These are phyloP conservation scores for Solanum rostratum DNA, from an alignment of 257 asterid species.

Conservation along the genomic window DNA sequence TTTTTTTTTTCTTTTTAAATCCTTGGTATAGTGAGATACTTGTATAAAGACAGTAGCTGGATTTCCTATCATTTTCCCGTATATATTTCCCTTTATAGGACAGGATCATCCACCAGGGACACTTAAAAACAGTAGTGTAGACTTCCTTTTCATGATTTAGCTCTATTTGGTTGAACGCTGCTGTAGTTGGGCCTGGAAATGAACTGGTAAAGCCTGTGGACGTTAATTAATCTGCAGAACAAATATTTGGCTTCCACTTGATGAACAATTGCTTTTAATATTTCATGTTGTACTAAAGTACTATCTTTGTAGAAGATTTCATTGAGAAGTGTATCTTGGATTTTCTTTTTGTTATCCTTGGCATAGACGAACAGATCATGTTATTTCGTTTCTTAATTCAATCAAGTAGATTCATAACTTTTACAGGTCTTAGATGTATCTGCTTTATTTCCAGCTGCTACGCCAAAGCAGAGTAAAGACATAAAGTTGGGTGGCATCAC, in stretches of 20 bases:
- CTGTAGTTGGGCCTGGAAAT: slow-evolving; percentile 83
- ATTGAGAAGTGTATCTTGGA: neutral
- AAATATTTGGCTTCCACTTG: slow-evolving; percentile 79
- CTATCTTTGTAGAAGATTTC: neutral
- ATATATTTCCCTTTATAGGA: slow-evolving; percentile 41
- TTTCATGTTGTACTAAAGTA: neutral
- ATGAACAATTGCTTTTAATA: slow-evolving; percentile 57
- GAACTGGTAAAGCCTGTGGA: slow-evolving; percentile 57
- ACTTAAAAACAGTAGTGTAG: neutral
- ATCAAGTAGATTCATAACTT: neutral
- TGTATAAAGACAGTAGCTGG: neutral
- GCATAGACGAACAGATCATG: neutral
- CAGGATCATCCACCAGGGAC: slow-evolving; percentile 55
- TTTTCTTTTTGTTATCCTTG: neutral
- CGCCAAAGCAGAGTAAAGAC: neutral
- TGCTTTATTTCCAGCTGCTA: neutral
- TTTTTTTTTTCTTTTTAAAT: neutral
- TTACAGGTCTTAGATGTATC: neutral
- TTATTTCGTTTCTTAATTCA: neutral
- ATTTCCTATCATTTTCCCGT: neutral
- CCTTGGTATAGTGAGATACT: neutral
- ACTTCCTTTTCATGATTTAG: neutral
- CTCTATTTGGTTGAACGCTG: slow-evolving; percentile 42
- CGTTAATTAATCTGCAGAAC: slow-evolving; percentile 63
- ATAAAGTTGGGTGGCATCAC: neutral